Evolutionary conservation across 2,329 filamentous ascomycete species (phyloP).

Genomic region (Colletotrichum theobromicola): DNA sequence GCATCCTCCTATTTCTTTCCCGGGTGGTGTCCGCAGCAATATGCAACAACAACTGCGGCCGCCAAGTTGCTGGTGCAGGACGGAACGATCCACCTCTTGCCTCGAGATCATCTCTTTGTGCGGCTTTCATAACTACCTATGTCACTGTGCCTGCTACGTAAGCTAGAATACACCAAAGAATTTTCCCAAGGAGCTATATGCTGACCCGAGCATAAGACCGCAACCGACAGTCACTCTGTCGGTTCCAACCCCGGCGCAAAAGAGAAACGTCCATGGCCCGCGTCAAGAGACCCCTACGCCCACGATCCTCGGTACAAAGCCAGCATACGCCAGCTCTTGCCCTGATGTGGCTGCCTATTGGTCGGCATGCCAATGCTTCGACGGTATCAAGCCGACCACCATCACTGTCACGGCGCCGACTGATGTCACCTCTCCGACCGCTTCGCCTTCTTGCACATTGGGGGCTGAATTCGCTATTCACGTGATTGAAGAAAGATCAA

Average conservation of each 20-base stretch:
- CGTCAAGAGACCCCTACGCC: background rate
- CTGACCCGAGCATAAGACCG: background rate
- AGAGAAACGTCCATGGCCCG: background rate
- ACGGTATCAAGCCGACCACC: conserved; percentile 16
- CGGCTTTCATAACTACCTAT: conserved; percentile 5
- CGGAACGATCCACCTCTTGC: background rate
- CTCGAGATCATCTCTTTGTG: conserved; percentile 6
- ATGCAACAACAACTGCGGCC: conserved; percentile 21
- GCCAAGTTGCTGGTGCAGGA: conserved; percentile 2
- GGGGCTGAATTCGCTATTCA: conserved; percentile 14
- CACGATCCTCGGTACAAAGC: background rate
- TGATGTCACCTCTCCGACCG: background rate
- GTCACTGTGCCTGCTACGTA: conserved; percentile 2
- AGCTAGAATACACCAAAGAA: background rate
- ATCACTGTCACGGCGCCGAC: conserved; percentile 9
- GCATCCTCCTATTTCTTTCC: background rate
- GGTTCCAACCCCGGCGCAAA: background rate
- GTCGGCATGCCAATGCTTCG: conserved; percentile 25
- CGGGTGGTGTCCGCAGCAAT: background rate
- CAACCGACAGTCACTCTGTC: background rate
- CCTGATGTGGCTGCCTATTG: conserved; percentile 19
- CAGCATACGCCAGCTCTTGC: conserved; percentile 23
- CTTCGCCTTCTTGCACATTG: conserved; percentile 1
- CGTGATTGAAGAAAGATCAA: background rate
- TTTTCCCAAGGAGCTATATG: background rate